Percentiles rank a stretch among this genome's conserved stretches.
Conservation (phyloP, 2,329 filamentous ascomycete genomes). For the Clarireedia paspali region DNA sequence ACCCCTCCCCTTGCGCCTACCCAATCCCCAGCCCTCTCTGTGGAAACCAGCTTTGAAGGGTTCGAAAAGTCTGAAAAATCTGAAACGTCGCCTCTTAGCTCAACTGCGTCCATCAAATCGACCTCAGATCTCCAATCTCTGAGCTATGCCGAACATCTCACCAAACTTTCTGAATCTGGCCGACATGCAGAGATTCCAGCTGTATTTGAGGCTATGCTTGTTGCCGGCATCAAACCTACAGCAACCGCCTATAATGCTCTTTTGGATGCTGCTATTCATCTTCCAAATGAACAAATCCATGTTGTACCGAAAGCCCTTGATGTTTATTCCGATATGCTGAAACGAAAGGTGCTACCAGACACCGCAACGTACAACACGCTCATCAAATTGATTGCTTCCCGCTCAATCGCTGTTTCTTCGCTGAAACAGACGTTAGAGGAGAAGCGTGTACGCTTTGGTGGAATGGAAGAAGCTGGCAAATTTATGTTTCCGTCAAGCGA, state of each 20-base stretch:
- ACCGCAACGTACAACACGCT: slow-evolving; percentile 82
- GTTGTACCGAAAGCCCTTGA: slow-evolving; percentile 86
- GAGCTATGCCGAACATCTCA: slow-evolving; percentile 71
- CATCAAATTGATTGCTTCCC: slow-evolving; percentile 71
- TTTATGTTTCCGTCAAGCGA: slow-evolving; percentile 88
- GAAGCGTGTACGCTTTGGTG: slow-evolving; percentile 76
- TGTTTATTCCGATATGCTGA: slow-evolving; percentile 94
- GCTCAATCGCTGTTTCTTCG: slow-evolving; percentile 69
- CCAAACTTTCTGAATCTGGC: slow-evolving; percentile 60
- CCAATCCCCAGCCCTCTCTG: slow-evolving; percentile 24
- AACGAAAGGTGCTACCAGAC: slow-evolving; percentile 73
- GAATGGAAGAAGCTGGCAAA: slow-evolving; percentile 73
- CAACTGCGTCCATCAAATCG: slow-evolving; percentile 43
- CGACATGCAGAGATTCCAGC: slow-evolving; percentile 83
- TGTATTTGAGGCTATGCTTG: slow-evolving; percentile 85
- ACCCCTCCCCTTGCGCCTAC: slow-evolving; percentile 20
- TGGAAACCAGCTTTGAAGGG: slow-evolving; percentile 34
- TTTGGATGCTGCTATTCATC: slow-evolving; percentile 72
- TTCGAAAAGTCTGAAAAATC: slow-evolving; percentile 32
- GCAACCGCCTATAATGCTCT: slow-evolving; percentile 88
- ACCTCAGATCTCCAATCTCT: slow-evolving; percentile 56
- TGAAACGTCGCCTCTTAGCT: slow-evolving; percentile 37
- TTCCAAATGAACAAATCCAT: slow-evolving; percentile 72
- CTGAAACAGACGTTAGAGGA: slow-evolving; percentile 69
- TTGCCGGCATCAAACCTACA: slow-evolving; percentile 71